phyloP scores from a whole-genome alignment of 148 eudicot species.

The Rhododendron simsii region DNA sequence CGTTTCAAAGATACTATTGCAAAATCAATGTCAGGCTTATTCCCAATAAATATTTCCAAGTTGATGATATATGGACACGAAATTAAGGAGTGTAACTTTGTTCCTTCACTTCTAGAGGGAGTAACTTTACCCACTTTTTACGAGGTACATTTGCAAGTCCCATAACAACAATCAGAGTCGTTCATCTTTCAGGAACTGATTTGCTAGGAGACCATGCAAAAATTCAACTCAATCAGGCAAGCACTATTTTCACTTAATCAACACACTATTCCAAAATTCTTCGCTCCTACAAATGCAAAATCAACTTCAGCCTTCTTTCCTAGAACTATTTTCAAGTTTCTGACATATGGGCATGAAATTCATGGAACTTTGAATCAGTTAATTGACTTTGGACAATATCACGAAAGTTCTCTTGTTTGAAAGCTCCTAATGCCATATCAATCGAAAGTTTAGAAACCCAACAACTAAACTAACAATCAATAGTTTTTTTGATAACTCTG shows the following conservation, averaged over 20 bases:
- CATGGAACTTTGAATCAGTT: neutral
- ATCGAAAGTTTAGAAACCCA: no score
- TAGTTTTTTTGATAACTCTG: no score
- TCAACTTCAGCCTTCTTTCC: neutral
- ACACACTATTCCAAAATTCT: neutral
- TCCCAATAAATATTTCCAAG: neutral
- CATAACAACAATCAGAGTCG: neutral
- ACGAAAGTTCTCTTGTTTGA: neutral
- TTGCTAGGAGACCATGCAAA: neutral
- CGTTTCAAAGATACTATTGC: neutral
- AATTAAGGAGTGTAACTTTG: neutral
- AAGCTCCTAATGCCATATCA: neutral
- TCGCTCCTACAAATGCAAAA: neutral
- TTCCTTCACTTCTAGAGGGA: neutral
- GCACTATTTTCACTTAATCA: neutral
- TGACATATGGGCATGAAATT: neutral
- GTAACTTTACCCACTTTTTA: neutral
- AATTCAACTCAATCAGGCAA: neutral
- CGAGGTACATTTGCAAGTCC: neutral
- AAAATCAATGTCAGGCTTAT: neutral
- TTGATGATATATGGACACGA: neutral
- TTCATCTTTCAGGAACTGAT: neutral
- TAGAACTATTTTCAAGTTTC: neutral
- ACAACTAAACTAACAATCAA: no score
- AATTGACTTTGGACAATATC: neutral